phyloP scores from a whole-genome alignment of 257 asterid species.

The Nicotiana otophora region DNA sequence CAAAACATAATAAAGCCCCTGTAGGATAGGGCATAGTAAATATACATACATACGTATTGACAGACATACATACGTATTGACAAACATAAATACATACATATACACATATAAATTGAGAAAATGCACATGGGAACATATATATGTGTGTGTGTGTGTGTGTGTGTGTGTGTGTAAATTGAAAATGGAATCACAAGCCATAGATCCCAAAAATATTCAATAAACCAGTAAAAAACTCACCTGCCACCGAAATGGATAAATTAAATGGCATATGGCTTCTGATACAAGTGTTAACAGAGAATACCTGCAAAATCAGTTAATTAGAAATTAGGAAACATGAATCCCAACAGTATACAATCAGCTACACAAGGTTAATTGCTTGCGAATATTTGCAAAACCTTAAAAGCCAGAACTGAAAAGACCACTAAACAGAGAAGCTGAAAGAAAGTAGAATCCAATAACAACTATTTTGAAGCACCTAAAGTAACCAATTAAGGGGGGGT shows the following conservation, averaged over 20 bases:
- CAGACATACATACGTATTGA: not conserved
- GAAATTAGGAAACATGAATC: not conserved
- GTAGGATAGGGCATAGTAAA: conserved; percentile 6
- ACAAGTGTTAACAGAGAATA: conserved; percentile 91
- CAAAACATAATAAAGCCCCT: conserved; percentile 17
- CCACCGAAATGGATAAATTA: conserved; percentile 98
- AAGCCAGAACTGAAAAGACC: not conserved
- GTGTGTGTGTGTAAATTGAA: not conserved
- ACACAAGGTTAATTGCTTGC: not conserved
- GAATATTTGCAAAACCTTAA: not conserved
- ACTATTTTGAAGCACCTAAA: not conserved
- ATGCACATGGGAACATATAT: not conserved
- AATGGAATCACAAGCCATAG: not conserved
- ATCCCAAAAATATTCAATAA: not conserved
- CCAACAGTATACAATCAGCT: not conserved
- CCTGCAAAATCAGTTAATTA: conserved; percentile 41
- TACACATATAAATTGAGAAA: conserved; percentile 15
- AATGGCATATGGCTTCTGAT: conserved; percentile 96
- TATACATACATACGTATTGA: conserved; percentile 9
- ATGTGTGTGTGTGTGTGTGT: too few species aligned
- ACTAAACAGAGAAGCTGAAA: not conserved
- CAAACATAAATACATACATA: conserved; percentile 10
- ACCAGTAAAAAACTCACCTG: conserved; percentile 49
- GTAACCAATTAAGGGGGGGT: not conserved
- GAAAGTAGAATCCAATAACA: not conserved